These are phyloP conservation scores for Amanita muscaria DNA, from an alignment of 768 basidiomycete species.

Conservation along the genomic window DNA sequence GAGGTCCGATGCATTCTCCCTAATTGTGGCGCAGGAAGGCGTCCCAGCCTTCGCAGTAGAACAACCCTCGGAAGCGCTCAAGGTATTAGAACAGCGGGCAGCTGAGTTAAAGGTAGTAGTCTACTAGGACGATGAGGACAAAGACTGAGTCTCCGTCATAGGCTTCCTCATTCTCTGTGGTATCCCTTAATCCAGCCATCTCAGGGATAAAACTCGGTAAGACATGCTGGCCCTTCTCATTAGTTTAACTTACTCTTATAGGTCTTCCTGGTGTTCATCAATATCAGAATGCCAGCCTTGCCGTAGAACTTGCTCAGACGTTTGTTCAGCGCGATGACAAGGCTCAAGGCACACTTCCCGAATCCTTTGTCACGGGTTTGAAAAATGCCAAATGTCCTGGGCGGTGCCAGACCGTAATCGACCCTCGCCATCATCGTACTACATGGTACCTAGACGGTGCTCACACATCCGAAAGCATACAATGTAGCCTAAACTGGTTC, in stretches of 20 bases:
- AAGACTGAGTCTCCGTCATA: too few species aligned
- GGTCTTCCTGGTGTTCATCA: slow-evolving; percentile 87
- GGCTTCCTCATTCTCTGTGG: slow-evolving; percentile 63
- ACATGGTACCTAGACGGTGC: slow-evolving; percentile 96
- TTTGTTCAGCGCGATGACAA: slow-evolving; percentile 42
- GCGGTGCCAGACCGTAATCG: slow-evolving; percentile 77
- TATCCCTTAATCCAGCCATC: slow-evolving; percentile 43
- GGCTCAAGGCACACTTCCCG: slow-evolving; percentile 32
- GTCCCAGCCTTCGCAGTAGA: slow-evolving; percentile 81
- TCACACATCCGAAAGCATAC: slow-evolving; percentile 86
- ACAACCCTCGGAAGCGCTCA: slow-evolving; percentile 63
- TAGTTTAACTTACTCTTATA: slow-evolving; percentile 19
- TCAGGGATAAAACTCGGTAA: slow-evolving; percentile 53
- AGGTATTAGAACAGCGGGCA: slow-evolving; percentile 61
- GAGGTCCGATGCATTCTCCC: not conserved
- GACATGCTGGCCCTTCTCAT: slow-evolving; percentile 8
- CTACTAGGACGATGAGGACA: too few species aligned
- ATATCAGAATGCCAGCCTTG: slow-evolving; percentile 78
- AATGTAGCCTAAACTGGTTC: slow-evolving; percentile 87
- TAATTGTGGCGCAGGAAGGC: slow-evolving; percentile 38
- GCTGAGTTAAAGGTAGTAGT: slow-evolving; percentile 52
- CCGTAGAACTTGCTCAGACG: slow-evolving; percentile 58
- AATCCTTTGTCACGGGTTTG: slow-evolving; percentile 52
- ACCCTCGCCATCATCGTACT: slow-evolving; percentile 40
- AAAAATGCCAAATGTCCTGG: slow-evolving; percentile 82